phyloP scores from a whole-genome alignment of 176 grass and related monocot genomes.

The Hsuehochloa calcarea region DNA sequence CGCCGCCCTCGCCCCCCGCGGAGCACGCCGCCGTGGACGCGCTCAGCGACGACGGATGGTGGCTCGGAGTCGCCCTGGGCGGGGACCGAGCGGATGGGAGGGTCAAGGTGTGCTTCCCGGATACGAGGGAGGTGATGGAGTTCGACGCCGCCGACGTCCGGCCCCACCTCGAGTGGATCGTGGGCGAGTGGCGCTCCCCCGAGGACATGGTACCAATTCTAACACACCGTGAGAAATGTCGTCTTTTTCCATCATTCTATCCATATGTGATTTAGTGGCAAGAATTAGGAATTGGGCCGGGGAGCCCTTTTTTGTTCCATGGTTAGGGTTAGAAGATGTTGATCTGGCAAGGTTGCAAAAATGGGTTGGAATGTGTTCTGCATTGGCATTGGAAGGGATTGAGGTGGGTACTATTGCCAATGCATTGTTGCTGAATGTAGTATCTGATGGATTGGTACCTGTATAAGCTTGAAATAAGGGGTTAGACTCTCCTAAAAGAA shows the following conservation, averaged over 20 bases:
- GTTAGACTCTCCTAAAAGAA: background rate
- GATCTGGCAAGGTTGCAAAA: background rate
- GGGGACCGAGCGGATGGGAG: background rate
- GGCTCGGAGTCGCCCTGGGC: conserved; percentile 48
- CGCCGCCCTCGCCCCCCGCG: background rate
- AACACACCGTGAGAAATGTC: background rate
- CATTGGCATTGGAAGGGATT: background rate
- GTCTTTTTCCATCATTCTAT: background rate
- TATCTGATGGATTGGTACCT: background rate
- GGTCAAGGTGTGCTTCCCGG: conserved; percentile 53
- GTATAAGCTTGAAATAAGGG: background rate
- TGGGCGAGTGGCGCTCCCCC: conserved; percentile 51
- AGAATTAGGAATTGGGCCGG: background rate
- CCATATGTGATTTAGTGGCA: background rate
- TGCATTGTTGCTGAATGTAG: background rate
- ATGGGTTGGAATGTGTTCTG: background rate
- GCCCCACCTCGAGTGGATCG: conserved; percentile 69
- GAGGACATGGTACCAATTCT: conserved; percentile 39
- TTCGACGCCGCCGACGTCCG: conserved; percentile 34
- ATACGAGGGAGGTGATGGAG: conserved; percentile 37
- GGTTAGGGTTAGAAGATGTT: background rate
- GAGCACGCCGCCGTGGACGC: conserved; percentile 64
- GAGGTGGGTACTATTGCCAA: background rate
- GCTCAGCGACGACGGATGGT: conserved; percentile 52
- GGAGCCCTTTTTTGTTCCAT: background rate